A percentile compares a stretch with the other conserved stretches of the same genome.
These are phyloP conservation scores for Knufia fluminis DNA, from an alignment of 2,329 filamentous ascomycete genomes.

Conservation along the genomic window DNA sequence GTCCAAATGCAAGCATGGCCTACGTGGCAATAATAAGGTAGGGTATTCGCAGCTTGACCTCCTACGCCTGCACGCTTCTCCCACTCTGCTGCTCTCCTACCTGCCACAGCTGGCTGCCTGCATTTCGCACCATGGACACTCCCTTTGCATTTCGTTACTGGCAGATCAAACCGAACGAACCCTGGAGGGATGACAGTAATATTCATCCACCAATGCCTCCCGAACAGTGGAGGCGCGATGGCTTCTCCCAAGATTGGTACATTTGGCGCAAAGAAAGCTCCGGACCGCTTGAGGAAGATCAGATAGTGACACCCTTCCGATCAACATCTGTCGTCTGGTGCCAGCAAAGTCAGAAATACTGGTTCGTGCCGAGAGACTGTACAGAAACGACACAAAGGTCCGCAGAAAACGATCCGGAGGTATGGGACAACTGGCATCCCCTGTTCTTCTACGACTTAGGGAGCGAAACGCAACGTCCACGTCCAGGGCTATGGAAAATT, in stretches of 20 bases:
- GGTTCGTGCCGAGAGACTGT: background rate
- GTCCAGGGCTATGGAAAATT: background rate
- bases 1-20: no score
- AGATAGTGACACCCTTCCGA: background rate
- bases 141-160: background rate
- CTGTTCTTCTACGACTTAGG: background rate
- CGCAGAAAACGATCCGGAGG: background rate
- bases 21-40: background rate
- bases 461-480: background rate
- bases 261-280: background rate
- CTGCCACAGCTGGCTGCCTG: background rate
- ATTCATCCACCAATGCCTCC: background rate
- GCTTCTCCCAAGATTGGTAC: background rate
- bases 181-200: background rate
- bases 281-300: background rate
- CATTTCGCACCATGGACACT: background rate
- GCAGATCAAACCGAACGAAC: background rate
- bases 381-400: background rate
- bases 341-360: background rate
- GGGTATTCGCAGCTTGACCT: background rate
- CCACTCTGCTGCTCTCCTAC: background rate
- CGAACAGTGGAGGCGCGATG: background rate
- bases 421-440: background rate
- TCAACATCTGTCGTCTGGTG: background rate
- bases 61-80: background rate